Evolutionary conservation across 768 basidiomycete species (phyloP), one percentile per base, ranked within the genome.

Genomic region (Candolleomyces aberdarensis): DNA sequence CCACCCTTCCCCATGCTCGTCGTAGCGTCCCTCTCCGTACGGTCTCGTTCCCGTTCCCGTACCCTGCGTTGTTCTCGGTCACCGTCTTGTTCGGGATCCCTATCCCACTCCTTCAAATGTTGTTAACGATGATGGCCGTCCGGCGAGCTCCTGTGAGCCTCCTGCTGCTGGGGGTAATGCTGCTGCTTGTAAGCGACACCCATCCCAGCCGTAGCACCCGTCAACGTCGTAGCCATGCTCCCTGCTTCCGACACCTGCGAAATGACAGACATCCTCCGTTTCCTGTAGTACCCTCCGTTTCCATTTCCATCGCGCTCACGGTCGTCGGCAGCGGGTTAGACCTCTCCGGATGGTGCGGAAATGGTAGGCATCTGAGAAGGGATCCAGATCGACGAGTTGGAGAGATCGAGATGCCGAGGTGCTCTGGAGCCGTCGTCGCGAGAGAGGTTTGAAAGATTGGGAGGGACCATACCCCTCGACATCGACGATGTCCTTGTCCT

Each of bases 1-100:
- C 91, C 91, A 93, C 6, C 91, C 91, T 29, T 80, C 72, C 0
- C 82, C 85, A n/a, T n/a, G 9, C 32, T 9, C 32, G 9, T 32
- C 32, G 32, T 5, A 9, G 9, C 32, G 32, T 32, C 32, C 32
- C 32, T 5, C 9, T 32, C 32, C n/a, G n/a, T n/a, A 9, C 32
- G 32, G 32, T 32, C 32, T 32, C 32, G 32, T 4, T 32, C 32
- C 32, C 32, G 4, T 4, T 32, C 32, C 32, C 32, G n/a, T 32
- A 4, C 9, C 32, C n/a, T n/a, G 32, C 32, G 32, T 9, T 32
- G 9, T 32, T 32, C 32, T 9, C 32, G 4, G 9, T 32, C 32
- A 9, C 32, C 5, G 4, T 32, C 32, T 32, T 9, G 32, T 9
- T 32, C 32, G 32, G 5, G 32, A n/a, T n/a, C n/a, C n/a, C n/a